Base-by-base conservation (phyloP, 2,329 filamentous ascomycete genomes). In the Monosporascus sp. region DNA sequence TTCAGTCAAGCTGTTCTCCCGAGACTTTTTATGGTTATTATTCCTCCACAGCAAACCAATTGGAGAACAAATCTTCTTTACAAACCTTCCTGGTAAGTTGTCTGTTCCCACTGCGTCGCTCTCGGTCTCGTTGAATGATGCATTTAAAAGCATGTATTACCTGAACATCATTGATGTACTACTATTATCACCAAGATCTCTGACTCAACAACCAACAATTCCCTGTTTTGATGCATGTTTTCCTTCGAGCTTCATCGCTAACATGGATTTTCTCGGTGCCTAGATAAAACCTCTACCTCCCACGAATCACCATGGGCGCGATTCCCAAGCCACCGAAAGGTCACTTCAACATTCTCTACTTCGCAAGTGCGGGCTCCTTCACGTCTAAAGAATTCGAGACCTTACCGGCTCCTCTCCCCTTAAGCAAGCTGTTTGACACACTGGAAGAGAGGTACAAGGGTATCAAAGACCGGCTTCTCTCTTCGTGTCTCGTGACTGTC, bases 291-390 rank as follows among this genome's bases (percentile, higher is more conserved):
- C 15, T 15, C 17, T 4, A 25, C 46, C 14, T 37, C 22, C 41
- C 44, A 48, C 17, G 46, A 37, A 39, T 18, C 45, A 27, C 50
- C 22, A 75, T 75, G 70, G 64, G 66, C 14, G 65, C 70, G 31
- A 59, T 68, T 2, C 65, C 76, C 0, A 80, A 77, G 56, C 70
- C 80, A 11, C 81, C 83, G 1, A 58, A 73, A 44, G 85, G 80
- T n/a, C 80, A 89, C 59, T 95, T 94, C 73, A 88, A 80, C 53
- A 74, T 95, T 46, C 81, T 94, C 52, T 95, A 93, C 72, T 95
- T 95, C 72, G 90, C 89, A 53, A 81, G 83, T 56, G 88, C 89
- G 15, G 79, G 81, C 53, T 85, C 85, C 35, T 89, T 81, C 68
- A 90, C 89, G 1, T 75, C 76, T n/a, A 88, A 83, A 64, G 78